A percentile compares a stretch with the other conserved stretches of the same genome.
Conservation (phyloP, 1,284 basidiomycete species). For the Microbotryum violaceum region DNA sequence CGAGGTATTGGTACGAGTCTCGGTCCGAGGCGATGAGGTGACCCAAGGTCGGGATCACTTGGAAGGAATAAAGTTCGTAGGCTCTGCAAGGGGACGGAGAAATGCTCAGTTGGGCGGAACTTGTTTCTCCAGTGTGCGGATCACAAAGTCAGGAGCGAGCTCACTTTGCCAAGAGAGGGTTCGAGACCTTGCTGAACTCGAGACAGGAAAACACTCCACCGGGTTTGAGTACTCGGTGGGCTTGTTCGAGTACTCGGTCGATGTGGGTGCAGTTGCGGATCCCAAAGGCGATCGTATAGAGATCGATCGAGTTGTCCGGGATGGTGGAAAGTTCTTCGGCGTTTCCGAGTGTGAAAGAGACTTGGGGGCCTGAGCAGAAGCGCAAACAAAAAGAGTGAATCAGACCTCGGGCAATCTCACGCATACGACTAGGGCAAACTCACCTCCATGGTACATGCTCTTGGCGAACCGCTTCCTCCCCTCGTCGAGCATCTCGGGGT, state of each 20-base stretch:
- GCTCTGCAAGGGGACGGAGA: slow-evolving; percentile 49
- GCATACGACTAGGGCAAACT: slow-evolving; percentile 41
- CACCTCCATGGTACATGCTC: slow-evolving; percentile 94
- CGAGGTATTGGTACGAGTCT: slow-evolving; percentile 91
- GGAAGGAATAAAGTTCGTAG: slow-evolving; percentile 95
- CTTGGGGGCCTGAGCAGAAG: slow-evolving; percentile 67
- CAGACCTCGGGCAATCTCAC: slow-evolving; percentile 13
- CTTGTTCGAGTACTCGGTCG: slow-evolving; percentile 78
- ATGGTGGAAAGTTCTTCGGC: slow-evolving; percentile 76
- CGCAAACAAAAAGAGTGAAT: slow-evolving; percentile 33
- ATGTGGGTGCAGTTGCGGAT: slow-evolving; percentile 97
- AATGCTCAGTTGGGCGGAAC: not conserved
- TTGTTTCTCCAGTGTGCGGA: not conserved
- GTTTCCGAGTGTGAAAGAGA: slow-evolving; percentile 87
- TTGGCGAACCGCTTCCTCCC: slow-evolving; percentile 84
- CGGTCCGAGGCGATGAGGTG: slow-evolving; percentile 93
- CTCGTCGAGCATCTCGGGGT: slow-evolving; percentile 88
- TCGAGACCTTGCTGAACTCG: slow-evolving; percentile 90
- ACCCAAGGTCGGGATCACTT: slow-evolving; percentile 86
- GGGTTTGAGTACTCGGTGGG: slow-evolving; percentile 89
- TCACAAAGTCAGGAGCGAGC: slow-evolving; percentile 42
- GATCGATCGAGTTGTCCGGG: slow-evolving; percentile 73
- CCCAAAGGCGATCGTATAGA: slow-evolving; percentile 98
- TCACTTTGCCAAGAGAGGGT: slow-evolving; percentile 78
- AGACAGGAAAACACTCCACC: slow-evolving; percentile 93